Conservation (phyloP, 345 rosid genomes). For the Brassica incana region DNA sequence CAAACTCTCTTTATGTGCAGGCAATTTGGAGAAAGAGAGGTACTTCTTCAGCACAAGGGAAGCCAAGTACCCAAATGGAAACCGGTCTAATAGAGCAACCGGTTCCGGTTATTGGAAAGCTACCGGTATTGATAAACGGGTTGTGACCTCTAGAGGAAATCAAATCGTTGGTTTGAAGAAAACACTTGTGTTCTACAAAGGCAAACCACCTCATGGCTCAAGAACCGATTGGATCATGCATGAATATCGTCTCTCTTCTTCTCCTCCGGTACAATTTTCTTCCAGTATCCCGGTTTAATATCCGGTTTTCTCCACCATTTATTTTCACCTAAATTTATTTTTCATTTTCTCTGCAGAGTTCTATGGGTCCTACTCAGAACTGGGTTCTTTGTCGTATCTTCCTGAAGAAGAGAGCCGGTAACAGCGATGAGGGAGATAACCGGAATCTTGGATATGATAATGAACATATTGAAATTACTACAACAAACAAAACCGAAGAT, state of each 20-base stretch:
- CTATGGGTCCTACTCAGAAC: constrained; percentile 50
- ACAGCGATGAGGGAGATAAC: constrained; percentile 36
- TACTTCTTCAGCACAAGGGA: constrained; percentile 91
- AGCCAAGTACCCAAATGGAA: constrained; percentile 91
- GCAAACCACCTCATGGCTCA: constrained; percentile 80
- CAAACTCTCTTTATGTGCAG: constrained; percentile 39
- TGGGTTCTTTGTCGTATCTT: constrained; percentile 97
- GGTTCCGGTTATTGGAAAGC: constrained; percentile 95
- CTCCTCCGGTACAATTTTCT: constrained; percentile 33
- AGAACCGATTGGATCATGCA: constrained; percentile 99
- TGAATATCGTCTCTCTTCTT: constrained; percentile 71
- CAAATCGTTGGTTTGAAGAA: constrained; percentile 87
- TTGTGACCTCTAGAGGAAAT: constrained; percentile 57
- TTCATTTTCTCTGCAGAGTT: not conserved
- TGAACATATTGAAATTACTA: constrained; percentile 26
- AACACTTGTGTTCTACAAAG: constrained; percentile 92
- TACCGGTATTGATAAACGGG: constrained; percentile 84
- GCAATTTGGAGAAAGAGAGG: constrained; percentile 86
- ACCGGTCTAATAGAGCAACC: constrained; percentile 84
- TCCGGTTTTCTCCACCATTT: not conserved
- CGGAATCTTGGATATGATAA: constrained; percentile 38
- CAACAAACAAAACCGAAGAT: constrained; percentile 24
- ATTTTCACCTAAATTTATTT: constrained; percentile 2
- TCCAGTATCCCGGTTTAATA: not conserved
- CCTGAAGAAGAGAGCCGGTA: constrained; percentile 67